Evolutionary conservation across 2,329 filamentous ascomycete genomes (phyloP), one percentile per base, ranked within the genome.

Genomic region (Bimuria novae-zelandiae): DNA sequence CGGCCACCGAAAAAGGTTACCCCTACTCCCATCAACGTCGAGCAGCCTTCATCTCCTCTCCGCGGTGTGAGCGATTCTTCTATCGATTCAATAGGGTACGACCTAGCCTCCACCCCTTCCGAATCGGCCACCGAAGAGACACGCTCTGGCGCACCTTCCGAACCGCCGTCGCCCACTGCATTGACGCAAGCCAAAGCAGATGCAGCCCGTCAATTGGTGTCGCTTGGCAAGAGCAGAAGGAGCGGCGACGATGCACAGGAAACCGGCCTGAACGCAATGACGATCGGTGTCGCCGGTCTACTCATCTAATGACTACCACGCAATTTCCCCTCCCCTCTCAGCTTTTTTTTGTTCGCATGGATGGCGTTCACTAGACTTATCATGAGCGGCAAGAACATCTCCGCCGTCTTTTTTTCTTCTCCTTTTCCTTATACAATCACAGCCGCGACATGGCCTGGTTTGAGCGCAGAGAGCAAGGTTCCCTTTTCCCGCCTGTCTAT

Each of bases 41-140:
- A 57, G 27, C 54, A 68, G 25, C 70, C 70, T 11, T 41, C 57
- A 1, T 70, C 64, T 7, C 71, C 69, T 22, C 40, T 64, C 4
- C 65, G 71, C 10, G 63, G 56, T 19, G 47, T 62, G 17, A 73
- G 63, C 51, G 65, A 71, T 40, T 61, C 70, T 43, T 72, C 69
- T 3, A 63, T 73, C 25, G 55, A 63, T 4, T 51, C 39, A 17
- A 72, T 73, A 29, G 70, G 65, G 22, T 67, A 71, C 44, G 68
- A 72, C 33, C 51, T 73, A 19, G 58, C 60, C 8, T 59, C 64
- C 21, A 59, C 64, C 0, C 61, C 59, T 16, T 67, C 67, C 16
- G 63, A 65, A 45, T 57, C 55, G 16, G 50, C 61, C 25, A 54
- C 59, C 16, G 62, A 61, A 6, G 64, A 63, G n/a, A 61, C 60